Percentiles rank a stretch among this genome's conserved stretches.
phyloP scores from a whole-genome alignment of 1,284 basidiomycete species.

The Golubevia sp. region DNA sequence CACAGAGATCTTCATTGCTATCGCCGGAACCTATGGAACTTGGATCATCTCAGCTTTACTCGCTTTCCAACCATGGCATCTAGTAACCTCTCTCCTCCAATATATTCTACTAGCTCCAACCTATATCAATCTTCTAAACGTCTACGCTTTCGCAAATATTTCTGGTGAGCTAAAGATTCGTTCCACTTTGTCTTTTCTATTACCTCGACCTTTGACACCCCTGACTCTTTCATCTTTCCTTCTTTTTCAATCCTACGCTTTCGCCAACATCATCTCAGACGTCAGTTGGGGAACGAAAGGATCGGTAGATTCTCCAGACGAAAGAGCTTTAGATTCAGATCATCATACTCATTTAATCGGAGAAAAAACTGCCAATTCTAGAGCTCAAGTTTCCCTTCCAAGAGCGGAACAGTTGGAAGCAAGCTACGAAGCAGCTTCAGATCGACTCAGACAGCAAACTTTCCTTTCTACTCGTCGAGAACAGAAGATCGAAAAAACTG shows the following conservation, averaged over 20 bases:
- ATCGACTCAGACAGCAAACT: not conserved
- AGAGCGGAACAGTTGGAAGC: not conserved
- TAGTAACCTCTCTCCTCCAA: slow-evolving; percentile 86
- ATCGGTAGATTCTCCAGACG: not conserved
- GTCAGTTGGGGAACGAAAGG: slow-evolving; percentile 1
- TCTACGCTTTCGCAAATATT: slow-evolving; percentile 68
- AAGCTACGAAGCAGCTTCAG: not conserved
- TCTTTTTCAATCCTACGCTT: no score
- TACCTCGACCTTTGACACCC: no score
- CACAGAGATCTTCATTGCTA: not conserved
- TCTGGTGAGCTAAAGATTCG: no score
- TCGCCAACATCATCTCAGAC: not conserved
- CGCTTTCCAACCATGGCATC: slow-evolving; percentile 80
- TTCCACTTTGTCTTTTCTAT: no score
- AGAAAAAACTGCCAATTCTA: not conserved
- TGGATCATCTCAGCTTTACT: slow-evolving; percentile 42
- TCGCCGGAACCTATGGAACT: slow-evolving; percentile 35
- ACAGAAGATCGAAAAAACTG: not conserved
- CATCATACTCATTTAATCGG: no score
- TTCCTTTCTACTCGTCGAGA: not conserved
- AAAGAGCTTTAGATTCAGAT: not conserved
- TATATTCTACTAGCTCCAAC: slow-evolving; percentile 90
- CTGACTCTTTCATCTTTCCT: no score
- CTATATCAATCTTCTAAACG: slow-evolving; percentile 87
- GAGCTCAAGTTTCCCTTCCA: not conserved